A percentile compares a stretch with the other conserved stretches of the same genome.
Conservation (phyloP, 2,329 filamentous ascomycete genomes). For the Cladosporium cucumerinum region DNA sequence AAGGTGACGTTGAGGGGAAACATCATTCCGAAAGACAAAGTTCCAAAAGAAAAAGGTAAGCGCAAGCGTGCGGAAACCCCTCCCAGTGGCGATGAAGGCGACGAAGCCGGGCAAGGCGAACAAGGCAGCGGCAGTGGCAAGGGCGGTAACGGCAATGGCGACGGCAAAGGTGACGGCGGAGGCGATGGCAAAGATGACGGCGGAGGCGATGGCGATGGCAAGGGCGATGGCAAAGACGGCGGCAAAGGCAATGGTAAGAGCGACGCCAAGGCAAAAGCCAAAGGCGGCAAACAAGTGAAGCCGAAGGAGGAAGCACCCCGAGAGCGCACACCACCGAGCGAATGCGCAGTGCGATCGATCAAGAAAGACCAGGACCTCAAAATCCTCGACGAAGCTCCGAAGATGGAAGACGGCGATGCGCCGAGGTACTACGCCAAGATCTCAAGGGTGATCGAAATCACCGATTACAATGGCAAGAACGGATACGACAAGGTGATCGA, state of each 20-base stretch:
- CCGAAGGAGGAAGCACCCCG: not conserved
- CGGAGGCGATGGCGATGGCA: not conserved
- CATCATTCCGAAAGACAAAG: not conserved
- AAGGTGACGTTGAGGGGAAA: not conserved
- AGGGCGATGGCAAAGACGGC: not conserved
- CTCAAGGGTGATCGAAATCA: not conserved
- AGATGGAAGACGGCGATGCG: slow-evolving; percentile 2
- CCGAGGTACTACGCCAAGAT: slow-evolving; percentile 8
- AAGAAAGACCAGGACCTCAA: not conserved
- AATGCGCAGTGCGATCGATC: not conserved
- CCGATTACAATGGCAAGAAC: not conserved
- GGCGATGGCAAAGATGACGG: not conserved
- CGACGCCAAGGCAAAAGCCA: not conserved
- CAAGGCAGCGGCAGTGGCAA: not conserved
- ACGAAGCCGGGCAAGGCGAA: not conserved
- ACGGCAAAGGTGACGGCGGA: not conserved
- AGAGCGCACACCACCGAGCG: not conserved
- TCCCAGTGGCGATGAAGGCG: not conserved
- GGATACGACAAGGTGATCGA: not conserved
- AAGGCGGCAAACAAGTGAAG: not conserved
- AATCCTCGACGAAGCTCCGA: not conserved
- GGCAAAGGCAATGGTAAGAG: not conserved
- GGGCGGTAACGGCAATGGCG: not conserved
- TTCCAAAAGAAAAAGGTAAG: not conserved
- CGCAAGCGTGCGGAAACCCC: not conserved